Percentiles rank a stretch among this genome's conserved stretches.
phyloP scores from a whole-genome alignment of 305 asterid genomes.

The Fraxinus xanthoxyloides region DNA sequence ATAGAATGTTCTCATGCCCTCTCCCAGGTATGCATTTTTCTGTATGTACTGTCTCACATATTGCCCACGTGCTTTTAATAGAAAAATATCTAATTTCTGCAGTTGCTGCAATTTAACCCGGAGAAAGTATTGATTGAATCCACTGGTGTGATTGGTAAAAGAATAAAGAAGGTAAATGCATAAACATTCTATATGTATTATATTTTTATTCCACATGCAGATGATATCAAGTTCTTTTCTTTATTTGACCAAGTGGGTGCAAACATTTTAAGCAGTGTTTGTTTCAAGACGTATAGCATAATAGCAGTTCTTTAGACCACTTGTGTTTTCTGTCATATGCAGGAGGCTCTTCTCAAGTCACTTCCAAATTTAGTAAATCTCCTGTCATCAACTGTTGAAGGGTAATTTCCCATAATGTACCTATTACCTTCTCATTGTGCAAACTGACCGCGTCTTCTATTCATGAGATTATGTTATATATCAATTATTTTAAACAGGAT shows the following conservation, averaged over 20 bases:
- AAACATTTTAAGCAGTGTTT: background rate
- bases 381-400: slow-evolving; percentile 60
- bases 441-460: background rate
- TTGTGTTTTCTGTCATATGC: slow-evolving; percentile 33
- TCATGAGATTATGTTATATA: background rate
- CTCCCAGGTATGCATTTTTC: slow-evolving; percentile 55
- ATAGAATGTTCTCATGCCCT: slow-evolving; percentile 76
- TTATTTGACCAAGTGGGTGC: slow-evolving; percentile 9
- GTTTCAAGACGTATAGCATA: slow-evolving; percentile 16
- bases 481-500: slow-evolving; percentile 13
- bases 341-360: slow-evolving; percentile 92
- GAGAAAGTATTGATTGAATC: slow-evolving; percentile 86
- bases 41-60: background rate
- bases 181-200: background rate
- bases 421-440: slow-evolving; percentile 7
- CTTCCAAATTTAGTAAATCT: slow-evolving; percentile 72
- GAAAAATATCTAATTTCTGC: slow-evolving; percentile 28
- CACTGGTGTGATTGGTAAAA: slow-evolving; percentile 93
- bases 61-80: background rate
- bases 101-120: slow-evolving; percentile 76
- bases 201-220: background rate
- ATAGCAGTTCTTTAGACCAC: background rate
- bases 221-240: slow-evolving; percentile 6
- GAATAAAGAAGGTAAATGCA: slow-evolving; percentile 74
- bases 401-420: slow-evolving; percentile 48